A percentile compares a stretch with the other conserved stretches of the same genome.
These are phyloP conservation scores for Brassica nigra DNA, from an alignment of 345 rosid species.

Conservation along the genomic window DNA sequence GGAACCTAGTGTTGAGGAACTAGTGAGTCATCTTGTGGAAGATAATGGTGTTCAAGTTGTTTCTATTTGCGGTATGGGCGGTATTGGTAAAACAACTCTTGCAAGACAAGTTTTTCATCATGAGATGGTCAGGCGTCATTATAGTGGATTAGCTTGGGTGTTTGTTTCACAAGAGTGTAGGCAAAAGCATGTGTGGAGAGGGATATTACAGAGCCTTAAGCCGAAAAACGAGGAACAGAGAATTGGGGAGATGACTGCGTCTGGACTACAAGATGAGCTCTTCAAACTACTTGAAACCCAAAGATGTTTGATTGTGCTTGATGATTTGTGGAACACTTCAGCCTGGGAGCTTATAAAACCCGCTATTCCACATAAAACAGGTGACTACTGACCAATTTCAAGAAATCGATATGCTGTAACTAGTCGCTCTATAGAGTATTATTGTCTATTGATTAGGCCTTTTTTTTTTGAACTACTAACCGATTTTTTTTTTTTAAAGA, in stretches of 20 bases:
- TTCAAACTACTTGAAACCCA: slow-evolving; percentile 23
- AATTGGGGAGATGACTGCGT: slow-evolving; percentile 26
- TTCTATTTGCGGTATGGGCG: slow-evolving; percentile 55
- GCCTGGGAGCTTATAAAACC: slow-evolving; percentile 44
- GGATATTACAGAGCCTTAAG: slow-evolving; percentile 34
- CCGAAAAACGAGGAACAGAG: slow-evolving; percentile 36
- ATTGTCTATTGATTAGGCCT: no score
- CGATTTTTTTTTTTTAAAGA: no score
- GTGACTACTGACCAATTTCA: not conserved
- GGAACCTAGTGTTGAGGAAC: slow-evolving; percentile 13
- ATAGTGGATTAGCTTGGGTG: slow-evolving; percentile 44
- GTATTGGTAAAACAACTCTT: slow-evolving; percentile 54
- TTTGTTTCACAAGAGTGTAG: slow-evolving; percentile 45
- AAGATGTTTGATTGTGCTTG: slow-evolving; percentile 49
- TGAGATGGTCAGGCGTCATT: slow-evolving; percentile 27
- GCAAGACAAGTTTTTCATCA: slow-evolving; percentile 43
- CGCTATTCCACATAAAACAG: slow-evolving; percentile 33
- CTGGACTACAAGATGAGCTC: slow-evolving; percentile 25
- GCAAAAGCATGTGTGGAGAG: slow-evolving; percentile 38
- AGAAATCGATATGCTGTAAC: no score
- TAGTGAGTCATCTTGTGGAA: slow-evolving; percentile 5
- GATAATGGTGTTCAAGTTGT: slow-evolving; percentile 2
- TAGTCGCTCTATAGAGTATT: no score
- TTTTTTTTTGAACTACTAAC: no score
- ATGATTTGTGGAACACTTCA: slow-evolving; percentile 44